Evolutionary conservation across 116 monocot genomes (phyloP).

Genomic region (Zostera marina): DNA sequence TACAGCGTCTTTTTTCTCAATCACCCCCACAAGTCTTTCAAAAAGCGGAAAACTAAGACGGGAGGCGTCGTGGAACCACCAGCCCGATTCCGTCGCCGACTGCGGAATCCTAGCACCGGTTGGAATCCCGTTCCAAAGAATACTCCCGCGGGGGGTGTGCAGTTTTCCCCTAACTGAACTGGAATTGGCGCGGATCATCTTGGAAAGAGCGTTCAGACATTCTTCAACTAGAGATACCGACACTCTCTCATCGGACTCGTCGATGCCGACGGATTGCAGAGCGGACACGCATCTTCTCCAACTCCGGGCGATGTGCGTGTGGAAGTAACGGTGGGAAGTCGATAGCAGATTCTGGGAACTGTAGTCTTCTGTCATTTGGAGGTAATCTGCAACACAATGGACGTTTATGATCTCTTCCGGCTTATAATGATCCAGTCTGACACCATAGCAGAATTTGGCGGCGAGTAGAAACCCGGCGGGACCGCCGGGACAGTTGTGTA

Average conservation of each 20-base stretch:
- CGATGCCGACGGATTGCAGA: conserved; percentile 17
- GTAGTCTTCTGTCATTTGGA: conserved; percentile 45
- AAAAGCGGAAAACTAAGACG: conserved; percentile 23
- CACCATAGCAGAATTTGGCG: conserved; percentile 36
- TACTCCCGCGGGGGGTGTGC: conserved; percentile 43
- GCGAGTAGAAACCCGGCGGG: conserved; percentile 29
- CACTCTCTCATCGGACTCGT: conserved; percentile 12
- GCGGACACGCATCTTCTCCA: conserved; percentile 36
- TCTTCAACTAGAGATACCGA: conserved; percentile 24
- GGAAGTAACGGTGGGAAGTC: conserved; percentile 18
- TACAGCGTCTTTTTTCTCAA: conserved; percentile 15
- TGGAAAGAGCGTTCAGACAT: conserved; percentile 19
- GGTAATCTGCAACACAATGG: conserved; percentile 23
- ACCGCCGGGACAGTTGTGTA: conserved; percentile 29
- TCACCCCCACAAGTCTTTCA: conserved; percentile 22
- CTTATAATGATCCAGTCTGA: conserved; percentile 9
- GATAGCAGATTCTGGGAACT: conserved; percentile 21
- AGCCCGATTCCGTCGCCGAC: conserved; percentile 10
- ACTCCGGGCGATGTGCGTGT: conserved; percentile 16
- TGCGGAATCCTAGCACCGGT: conserved; percentile 30
- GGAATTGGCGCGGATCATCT: conserved; percentile 34
- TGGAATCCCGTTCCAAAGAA: conserved; percentile 44
- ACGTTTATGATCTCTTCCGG: conserved; percentile 23
- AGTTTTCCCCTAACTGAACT: conserved; percentile 34
- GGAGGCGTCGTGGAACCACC: conserved; percentile 53